Conservation (phyloP, 139 green algal genomes). For the Coccomyxa sp. region DNA sequence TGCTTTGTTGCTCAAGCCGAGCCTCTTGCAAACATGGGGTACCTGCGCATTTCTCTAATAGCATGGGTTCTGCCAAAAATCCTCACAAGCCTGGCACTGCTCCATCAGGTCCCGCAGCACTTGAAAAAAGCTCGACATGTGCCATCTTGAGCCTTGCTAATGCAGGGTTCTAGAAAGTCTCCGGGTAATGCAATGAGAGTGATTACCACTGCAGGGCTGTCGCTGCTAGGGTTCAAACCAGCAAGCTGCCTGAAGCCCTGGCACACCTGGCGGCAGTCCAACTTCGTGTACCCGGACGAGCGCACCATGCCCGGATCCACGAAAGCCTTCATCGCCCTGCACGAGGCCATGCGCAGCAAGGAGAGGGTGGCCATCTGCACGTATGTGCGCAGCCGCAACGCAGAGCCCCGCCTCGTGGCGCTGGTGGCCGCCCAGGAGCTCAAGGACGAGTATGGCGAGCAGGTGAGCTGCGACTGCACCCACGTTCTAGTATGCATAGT, state of each 20-base stretch:
- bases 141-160: too few species aligned
- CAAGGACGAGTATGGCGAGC: slow-evolving; percentile 27
- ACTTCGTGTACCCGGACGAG: slow-evolving; percentile 75
- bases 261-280: slow-evolving; percentile 43
- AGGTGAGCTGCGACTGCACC: too few species aligned
- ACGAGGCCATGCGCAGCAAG: slow-evolving; percentile 20
- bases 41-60: too few species aligned
- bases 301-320: slow-evolving; percentile 31
- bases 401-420: slow-evolving; percentile 42
- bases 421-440: slow-evolving; percentile 50
- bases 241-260: slow-evolving; percentile 31
- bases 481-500: too few species aligned
- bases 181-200: too few species aligned
- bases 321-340: slow-evolving; percentile 54
- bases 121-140: too few species aligned
- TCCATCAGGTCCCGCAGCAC: too few species aligned
- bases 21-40: too few species aligned
- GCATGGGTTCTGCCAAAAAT: too few species aligned
- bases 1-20: too few species aligned
- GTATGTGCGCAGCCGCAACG: slow-evolving; percentile 17
- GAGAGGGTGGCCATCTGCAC: slow-evolving; percentile 37
- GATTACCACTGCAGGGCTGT: slow-evolving; percentile 34
- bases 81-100: too few species aligned
- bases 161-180: too few species aligned
- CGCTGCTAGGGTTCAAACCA: slow-evolving; percentile 70